Evolutionary conservation across 1,139 yeast species (phyloP), one percentile per base, ranked within the genome.

Genomic region (Candida tetrigidarum): DNA sequence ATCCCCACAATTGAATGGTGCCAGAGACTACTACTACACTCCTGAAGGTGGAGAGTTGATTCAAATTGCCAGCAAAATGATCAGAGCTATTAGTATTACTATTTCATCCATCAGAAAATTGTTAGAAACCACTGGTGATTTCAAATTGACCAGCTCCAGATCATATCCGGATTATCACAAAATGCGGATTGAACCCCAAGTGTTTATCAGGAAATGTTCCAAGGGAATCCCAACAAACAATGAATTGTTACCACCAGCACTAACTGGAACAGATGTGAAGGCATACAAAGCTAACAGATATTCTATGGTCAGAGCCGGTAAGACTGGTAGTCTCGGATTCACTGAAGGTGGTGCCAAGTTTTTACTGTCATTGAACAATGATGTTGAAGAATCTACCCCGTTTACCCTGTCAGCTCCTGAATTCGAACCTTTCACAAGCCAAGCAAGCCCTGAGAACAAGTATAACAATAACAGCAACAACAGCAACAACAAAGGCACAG

Each of bases 91-190:
- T 4, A 65, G 82, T 11, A 56, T 63, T 14, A 80, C 86, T 0
- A 75, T 65, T 64, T 69, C 52, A 44, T 85, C 76, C 41, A 63
- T 74, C 28, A 61, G 67, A 51, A 70, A 60, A 50, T 63, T 67
- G 43, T 67, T 66, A 34, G 78, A 80, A 19, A 64, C 80, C 33
- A 80, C 86, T 18, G 92, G 95, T 19, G 95, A 89, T 58, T 87
- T 88, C 63, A 81, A 80, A 56, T 67, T 90, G 44, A 81, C 84
- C 28, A 62, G 75, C 2, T 84, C 81, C 43, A 72, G 95, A 53
- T 74, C 83, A 25, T 89, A 88, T 58, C 89, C 93, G 1, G 91
- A 90, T 60, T 88, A 88, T 52, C 61, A 76, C 7, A 63, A 63
- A 33, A 78, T 83, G 66, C 71, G 74, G 49, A 74, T 86, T 5